Conservation (phyloP, 1,284 basidiomycete genomes). For the Microbotryum intermedium region DNA sequence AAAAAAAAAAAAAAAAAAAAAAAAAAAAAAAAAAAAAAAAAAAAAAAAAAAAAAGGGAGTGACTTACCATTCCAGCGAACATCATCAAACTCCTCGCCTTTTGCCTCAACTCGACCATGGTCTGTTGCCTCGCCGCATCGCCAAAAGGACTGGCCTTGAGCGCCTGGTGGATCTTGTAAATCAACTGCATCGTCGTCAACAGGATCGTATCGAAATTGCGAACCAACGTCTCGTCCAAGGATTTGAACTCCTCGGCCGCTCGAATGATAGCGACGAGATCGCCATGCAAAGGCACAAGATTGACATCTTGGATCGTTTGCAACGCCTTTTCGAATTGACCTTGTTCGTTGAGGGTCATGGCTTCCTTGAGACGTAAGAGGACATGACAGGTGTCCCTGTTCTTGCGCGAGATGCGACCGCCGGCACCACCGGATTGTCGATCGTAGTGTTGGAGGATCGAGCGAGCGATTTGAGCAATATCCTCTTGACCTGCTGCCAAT, state of each 20-base stretch:
- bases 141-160: conserved; percentile 63
- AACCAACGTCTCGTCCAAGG: conserved; percentile 74
- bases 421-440: conserved; percentile 56
- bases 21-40: no score
- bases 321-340: conserved; percentile 69
- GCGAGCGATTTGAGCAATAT: conserved; percentile 66
- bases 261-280: conserved; percentile 79
- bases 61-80: conserved; percentile 60
- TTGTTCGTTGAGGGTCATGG: conserved; percentile 63
- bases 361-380: conserved; percentile 72
- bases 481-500: conserved; percentile 57
- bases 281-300: conserved; percentile 76
- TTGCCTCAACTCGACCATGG: conserved; percentile 44
- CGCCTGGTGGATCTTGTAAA: conserved; percentile 68
- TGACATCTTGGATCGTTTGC: conserved; percentile 82
- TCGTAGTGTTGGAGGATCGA: conserved; percentile 85
- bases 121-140: conserved; percentile 64
- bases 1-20: no score
- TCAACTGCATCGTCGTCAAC: conserved; percentile 85
- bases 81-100: conserved; percentile 55
- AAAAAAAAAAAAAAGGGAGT: no score
- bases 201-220: conserved; percentile 83
- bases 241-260: conserved; percentile 81
- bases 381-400: conserved; percentile 55
- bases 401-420: conserved; percentile 66